phyloP scores from a whole-genome alignment of 495 filamentous ascomycete genomes.

The Neurospora intermedia region DNA sequence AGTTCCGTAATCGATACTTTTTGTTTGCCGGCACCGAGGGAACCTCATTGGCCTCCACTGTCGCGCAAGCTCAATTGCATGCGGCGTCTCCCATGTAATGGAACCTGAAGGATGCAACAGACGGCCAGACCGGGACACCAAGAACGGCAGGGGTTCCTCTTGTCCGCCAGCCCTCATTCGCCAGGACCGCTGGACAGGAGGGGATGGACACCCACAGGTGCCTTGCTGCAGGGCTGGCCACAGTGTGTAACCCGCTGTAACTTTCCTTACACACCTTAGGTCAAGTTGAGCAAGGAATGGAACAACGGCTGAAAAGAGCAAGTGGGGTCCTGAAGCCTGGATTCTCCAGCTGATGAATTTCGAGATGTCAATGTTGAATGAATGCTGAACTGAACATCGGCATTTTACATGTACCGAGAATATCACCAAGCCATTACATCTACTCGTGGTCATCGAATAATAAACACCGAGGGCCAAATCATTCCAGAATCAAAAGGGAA shows the following conservation, averaged over 20 bases:
- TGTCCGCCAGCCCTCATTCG: neutral
- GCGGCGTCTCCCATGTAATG: neutral
- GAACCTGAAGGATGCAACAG: neutral
- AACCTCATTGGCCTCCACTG: constrained; percentile 15
- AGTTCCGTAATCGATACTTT: neutral
- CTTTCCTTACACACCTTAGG: neutral
- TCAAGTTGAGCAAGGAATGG: no score
- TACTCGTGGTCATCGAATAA: neutral
- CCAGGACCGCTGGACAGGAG: neutral
- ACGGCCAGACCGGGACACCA: neutral
- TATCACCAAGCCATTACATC: neutral
- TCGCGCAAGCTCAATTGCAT: constrained; percentile 2
- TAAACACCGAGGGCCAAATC: neutral
- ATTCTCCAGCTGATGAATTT: neutral
- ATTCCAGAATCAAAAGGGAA: neutral
- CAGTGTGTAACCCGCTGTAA: neutral
- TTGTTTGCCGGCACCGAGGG: constrained; percentile 2
- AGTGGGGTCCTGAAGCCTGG: neutral
- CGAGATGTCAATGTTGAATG: neutral
- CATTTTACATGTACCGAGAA: neutral
- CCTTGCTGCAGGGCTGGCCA: neutral
- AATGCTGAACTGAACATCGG: no score
- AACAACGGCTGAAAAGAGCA: neutral
- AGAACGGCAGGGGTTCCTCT: neutral
- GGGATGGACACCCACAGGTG: neutral